Base-by-base conservation (phyloP, 202 grass and related monocot species). In the Schoenoplectus tabernaemontani region DNA sequence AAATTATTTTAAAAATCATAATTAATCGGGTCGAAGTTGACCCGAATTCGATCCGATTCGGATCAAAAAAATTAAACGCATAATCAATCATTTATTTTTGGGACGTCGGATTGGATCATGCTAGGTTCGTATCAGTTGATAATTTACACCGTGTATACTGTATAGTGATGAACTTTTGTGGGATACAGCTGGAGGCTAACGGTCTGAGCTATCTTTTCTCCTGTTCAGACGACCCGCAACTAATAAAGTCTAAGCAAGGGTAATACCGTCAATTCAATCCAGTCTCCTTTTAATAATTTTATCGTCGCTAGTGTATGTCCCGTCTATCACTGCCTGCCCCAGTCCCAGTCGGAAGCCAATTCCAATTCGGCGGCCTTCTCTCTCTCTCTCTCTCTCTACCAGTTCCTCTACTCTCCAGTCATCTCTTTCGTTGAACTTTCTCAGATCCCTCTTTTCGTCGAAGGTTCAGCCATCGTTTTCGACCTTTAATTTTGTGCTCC, bases 381-480 rank as follows among this genome's bases (percentile, higher is more conserved):
- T 33, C 32, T 22, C 30, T 34, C 3, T 32, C 50, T 77, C 41
- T 42, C 23, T 75, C 4, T 56, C 47, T 76, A n/a, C 48, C 24
- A 56, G 12, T 16, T n/a, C n/a, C n/a, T n/a, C n/a, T n/a, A n/a
- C 46, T 75, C 7, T 9, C 9, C 42, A 19, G 9, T 17, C 4
- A 6, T 43, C 59, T 47, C 78, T 80, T 80, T 80, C 78, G 24
- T 80, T 64, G 78, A 80, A 65, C 7, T 33, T 80, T 64, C 77
- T 47, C 13, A 59, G 78, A 80, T 80, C 78, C 42, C 77, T 12
- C 20, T 28, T 60, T 80, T 65, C 59, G 53, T 48, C 59, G 77
- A 80, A 80, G 33, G 42, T 80, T 64, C 78, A 48, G 23, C 50
- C 24, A 12, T 61, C 36, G 12, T 28, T 79, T 43, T 44, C 51